phyloP scores from a whole-genome alignment of 164 flowering plant genomes.

The Vitis riparia region DNA sequence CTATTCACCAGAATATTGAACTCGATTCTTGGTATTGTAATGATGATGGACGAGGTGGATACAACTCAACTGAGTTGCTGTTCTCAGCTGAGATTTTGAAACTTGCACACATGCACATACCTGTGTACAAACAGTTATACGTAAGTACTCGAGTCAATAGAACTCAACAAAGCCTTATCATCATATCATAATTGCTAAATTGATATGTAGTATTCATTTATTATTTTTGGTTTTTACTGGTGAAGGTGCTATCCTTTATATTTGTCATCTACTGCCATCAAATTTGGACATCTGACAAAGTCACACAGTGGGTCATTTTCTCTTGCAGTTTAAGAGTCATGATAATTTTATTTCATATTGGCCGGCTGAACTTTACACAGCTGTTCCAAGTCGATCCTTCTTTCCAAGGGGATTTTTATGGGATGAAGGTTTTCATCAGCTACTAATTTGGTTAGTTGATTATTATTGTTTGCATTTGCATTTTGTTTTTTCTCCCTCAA shows the following conservation, averaged over 20 bases:
- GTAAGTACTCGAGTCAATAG: too few relatives aligned
- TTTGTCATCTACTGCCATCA: neutral
- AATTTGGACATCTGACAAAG: slow-evolving; percentile 14
- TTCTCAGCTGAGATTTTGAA: too few relatives aligned
- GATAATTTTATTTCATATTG: slow-evolving; percentile 68
- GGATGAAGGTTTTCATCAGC: slow-evolving; percentile 99
- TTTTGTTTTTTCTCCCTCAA: neutral
- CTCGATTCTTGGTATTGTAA: too few relatives aligned
- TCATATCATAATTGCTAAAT: neutral
- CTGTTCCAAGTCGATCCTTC: slow-evolving; percentile 94
- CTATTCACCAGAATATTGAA: too few relatives aligned
- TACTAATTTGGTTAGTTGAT: slow-evolving; percentile 78
- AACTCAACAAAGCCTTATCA: too few relatives aligned
- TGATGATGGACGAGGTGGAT: too few relatives aligned
- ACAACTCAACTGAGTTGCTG: too few relatives aligned
- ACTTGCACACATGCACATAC: too few relatives aligned
- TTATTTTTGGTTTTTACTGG: neutral
- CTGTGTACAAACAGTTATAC: too few relatives aligned
- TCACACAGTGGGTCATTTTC: slow-evolving; percentile 23
- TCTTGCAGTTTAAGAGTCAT: slow-evolving; percentile 54
- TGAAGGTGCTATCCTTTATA: neutral
- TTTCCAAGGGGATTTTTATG: slow-evolving; percentile 98
- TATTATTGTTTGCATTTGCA: neutral
- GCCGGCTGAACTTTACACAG: slow-evolving; percentile 97
- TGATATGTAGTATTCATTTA: neutral